Base-by-base conservation (phyloP, 2,329 filamentous ascomycete genomes). In the Xylariaceae sp. region DNA sequence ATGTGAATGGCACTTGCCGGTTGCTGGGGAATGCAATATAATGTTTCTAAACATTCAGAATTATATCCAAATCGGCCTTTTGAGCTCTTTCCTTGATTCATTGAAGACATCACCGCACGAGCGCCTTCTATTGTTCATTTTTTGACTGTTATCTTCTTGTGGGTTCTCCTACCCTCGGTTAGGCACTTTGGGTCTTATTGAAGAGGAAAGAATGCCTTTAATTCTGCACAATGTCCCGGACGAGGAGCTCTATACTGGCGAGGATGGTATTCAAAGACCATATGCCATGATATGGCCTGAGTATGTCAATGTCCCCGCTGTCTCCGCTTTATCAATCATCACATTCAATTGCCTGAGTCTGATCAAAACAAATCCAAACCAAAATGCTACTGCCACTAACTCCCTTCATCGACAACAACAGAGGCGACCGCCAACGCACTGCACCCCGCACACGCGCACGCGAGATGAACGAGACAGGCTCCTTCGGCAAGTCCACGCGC, bases 141-240 rank as follows among this genome's bases (percentile, higher is more conserved):
- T 29, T 32, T 32, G 27, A 8, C 4, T 8, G 16, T 16, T 8
- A 32, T 8, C 22, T 33, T 34, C 16, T 32, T 32, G 27, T 32
- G 12, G 39, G 37, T 38, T 32, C 10, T 37, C 17, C 19, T 40
- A 29, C 27, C 35, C 38, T 14, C 11, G 22, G 11, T 37, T 40
- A 38, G 35, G 37, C 11, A 22, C 19, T 42, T 37, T 6, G n/a
- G 42, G 37, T 21, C n/a, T 8, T 3, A 32, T 32, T 32, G 5
- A 4, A 4, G 16, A 37, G 21, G 37, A 49, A 49, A 44, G 60
- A 53, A 84, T 83, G 80, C 82, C 82, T 55, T 69, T 85, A 47
- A 83, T 85, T 58, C 69, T 85, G 25, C 82, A 85, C 61, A 84
- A 83, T 61, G 82, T 85, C 52, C 80, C 81, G 45, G 81, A 85